phyloP scores from a whole-genome alignment of 1,284 basidiomycete species.

The Blastosporella zonata region DNA sequence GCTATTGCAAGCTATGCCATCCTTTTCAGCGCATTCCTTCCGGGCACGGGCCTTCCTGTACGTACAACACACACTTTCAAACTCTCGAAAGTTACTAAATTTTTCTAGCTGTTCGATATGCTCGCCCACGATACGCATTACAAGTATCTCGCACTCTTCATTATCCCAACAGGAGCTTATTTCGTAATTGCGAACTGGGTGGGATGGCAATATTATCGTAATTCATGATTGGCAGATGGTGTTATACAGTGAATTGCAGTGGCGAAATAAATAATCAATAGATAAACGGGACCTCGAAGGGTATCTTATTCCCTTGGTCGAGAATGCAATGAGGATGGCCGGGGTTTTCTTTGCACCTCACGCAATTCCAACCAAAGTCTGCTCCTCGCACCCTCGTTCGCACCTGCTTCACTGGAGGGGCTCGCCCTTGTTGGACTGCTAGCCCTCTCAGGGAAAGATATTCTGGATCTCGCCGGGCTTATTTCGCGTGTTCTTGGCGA shows the following conservation, averaged over 20 bases:
- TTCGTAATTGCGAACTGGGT: conserved; percentile 97
- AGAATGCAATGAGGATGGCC: conserved; percentile 36
- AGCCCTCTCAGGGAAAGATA: conserved; percentile 20
- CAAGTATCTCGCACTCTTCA: conserved; percentile 80
- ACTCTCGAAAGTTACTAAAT: conserved; percentile 1
- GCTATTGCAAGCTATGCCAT: conserved; percentile 58
- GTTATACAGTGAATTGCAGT: conserved; percentile 6
- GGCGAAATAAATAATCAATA: conserved; percentile 25
- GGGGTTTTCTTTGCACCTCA: conserved; percentile 46
- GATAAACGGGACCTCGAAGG: conserved; percentile 11
- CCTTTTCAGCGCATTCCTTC: conserved; percentile 62
- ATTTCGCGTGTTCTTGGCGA: conserved; percentile 30
- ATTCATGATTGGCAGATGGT: conserved; percentile 45
- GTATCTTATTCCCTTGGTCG: conserved; percentile 9
- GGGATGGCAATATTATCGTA: conserved; percentile 92
- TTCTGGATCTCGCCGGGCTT: conserved; percentile 33
- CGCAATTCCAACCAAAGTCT: conserved; percentile 59
- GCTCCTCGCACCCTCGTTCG: conserved; percentile 35
- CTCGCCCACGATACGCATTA: conserved; percentile 77
- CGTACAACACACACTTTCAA: conserved; percentile 23
- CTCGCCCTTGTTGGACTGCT: conserved; percentile 29
- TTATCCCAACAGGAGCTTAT: conserved; percentile 80
- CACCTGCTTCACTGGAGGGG: conserved; percentile 23
- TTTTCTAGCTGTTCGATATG: conserved; percentile 53
- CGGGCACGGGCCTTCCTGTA: conserved; percentile 49